Base-by-base conservation (phyloP, 1,284 basidiomycete species). In the Rhizoctonia solani region DNA sequence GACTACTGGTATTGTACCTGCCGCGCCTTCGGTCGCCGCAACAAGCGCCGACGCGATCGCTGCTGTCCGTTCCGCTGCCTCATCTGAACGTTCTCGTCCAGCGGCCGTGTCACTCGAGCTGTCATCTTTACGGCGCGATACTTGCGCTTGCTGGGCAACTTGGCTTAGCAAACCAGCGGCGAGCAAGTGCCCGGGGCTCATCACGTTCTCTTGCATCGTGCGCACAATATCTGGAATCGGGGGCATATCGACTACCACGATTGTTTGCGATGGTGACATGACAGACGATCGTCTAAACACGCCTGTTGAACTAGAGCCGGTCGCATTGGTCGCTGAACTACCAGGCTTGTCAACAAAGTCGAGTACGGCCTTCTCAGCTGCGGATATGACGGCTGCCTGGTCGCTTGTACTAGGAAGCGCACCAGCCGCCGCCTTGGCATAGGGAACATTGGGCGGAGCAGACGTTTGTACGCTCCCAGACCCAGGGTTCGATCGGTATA, bases 191-290 rank as follows among this genome's bases (percentile, higher is more conserved):
- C 61, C 65, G 6, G 61, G 65, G 14, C 53, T 58, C 47, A 66
- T 58, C 30, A 68, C 56, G 47, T 58, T 68, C 27, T 68, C 67
- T 32, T 67, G 61, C 30, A 72, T 63, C 54, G 70, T 67, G 39
- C 65, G 54, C 34, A 72, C 37, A 19, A 72, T 58, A 29, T 71
- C 68, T 16, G 49, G 32, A 47, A 71, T 76, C 5, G 87, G 81
- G 9, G 90, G 90, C 83, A 92, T 82, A 66, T 92, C 89, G 53
- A 92, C 89, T 34, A 88, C 83, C 54, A 92, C 87, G 56, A 89
- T 85, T 5, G 87, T 89, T 72, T 92, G 89, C 70, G 88, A 71
- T 14, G 85, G 81, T 2, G 81, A 61, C 56, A 61, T 50, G 29
- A 61, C 46, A 8, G 56, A 61, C 8, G 44, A 49, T 23, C 56